Base-by-base conservation (phyloP, 208 protist species). In the Crithidia mellificae region DNA sequence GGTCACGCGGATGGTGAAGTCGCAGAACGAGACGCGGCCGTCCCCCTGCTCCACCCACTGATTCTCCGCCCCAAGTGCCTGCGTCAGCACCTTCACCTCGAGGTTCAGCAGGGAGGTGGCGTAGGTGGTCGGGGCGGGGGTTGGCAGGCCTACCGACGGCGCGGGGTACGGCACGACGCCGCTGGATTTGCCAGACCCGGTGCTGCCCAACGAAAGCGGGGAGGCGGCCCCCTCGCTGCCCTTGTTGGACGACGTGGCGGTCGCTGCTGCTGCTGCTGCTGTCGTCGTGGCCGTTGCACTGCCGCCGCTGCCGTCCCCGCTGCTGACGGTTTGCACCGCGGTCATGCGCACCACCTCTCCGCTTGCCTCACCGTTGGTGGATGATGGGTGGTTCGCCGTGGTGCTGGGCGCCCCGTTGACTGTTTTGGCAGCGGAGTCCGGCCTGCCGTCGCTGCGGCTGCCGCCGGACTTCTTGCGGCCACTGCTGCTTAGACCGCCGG, bases 71-170 rank as follows among this genome's bases (percentile, higher is more conserved):
- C 88, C 88, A 20, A 93, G 68, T 0, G 75, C 52, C 72, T 93
- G 88, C 19, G 80, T 83, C 15, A 93, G 83, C 34, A 90, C 81
- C 62, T 89, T 88, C 22, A 91, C 88, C 47, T 88, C 81, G 5
- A 91, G 59, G 62, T 88, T 88, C n/a, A 93, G 53, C 3, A 93
- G 70, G 12, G 69, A 65, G 29, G 53, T 77, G 54, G 59, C 67
- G 34, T 39, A 51, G 27, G 17, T 39, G 27, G 32, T 30, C 12
- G 61, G 59, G 25, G 41, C n/a, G 14, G 62, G 59, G 25, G 41
- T 12, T 2, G 62, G 50, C 25, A 65, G 34, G 12, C 59, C 59
- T 3, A 65, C 59, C 2, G 59, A 65, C 2, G 59, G 47, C 1
- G 59, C 59, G 0, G 59, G 59, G 46, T 65, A 65, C 3, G 47